Base-by-base conservation (phyloP, 2,329 filamentous ascomycete genomes). In the Colletotrichum coccodes region DNA sequence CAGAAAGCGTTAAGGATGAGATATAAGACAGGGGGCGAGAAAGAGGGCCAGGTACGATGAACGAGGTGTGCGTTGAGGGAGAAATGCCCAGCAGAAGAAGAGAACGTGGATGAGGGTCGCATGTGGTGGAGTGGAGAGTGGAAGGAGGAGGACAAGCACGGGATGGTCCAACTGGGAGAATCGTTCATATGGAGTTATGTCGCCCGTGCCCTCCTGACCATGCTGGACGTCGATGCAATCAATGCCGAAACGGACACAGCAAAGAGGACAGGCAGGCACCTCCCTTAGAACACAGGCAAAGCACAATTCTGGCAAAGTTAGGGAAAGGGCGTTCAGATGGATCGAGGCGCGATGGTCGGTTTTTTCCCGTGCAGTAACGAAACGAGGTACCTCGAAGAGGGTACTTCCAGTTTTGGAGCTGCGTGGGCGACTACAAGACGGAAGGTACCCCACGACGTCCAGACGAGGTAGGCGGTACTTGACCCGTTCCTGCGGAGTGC, bases 341-440 rank as follows among this genome's bases (percentile, higher is more conserved):
- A 64, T 58, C 64, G 62, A 52, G 60, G 57, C 63, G 63, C 60
- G 38, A 65, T 61, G 63, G 56, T 42, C 50, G 59, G 60, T 30
- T 46, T 14, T n/a, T 57, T 57, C 26, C 52, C 49, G 50, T 30
- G 38, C 11, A 42, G 38, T 30, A 46, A 26, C 28, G 32, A 28
- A 47, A 44, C 26, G 11, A 56, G 49, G 7, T 60, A 52, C 36
- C 26, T 44, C 12, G 34, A 23, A 52, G 36, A 62, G 30, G 59
- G 52, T 14, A 26, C 21, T 26, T 5, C n/a, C 44, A 5, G n/a
- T n/a, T n/a, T n/a, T 18, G 38, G 16, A 40, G 40, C 40, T 6
- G n/a, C 18, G 8, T 26, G 36, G 47, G 34, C 21, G 26, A 30
- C 34, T 30, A 32, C 32, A 16, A 16, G 34, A 9, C n/a, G 23